Percentiles rank a stretch among this genome's conserved stretches.
Evolutionary conservation across 2,329 filamentous ascomycete species (phyloP).

Genomic region (Apiospora sp.): DNA sequence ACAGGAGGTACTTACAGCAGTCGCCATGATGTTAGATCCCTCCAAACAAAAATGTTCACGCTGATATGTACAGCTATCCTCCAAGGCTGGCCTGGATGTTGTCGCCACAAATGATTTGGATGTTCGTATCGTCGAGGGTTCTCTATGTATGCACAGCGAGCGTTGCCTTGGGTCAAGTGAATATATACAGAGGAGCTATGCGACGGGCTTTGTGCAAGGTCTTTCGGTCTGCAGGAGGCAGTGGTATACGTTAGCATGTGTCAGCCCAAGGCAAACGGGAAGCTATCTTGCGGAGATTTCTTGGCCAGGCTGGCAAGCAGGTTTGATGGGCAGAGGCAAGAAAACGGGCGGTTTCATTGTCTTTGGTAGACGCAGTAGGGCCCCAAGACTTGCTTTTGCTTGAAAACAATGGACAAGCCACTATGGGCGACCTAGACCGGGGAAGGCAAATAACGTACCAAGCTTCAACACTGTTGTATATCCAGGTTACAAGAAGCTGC

Average conservation of each 20-base stretch:
- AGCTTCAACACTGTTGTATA: slow-evolving; percentile 3
- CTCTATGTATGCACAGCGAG: slow-evolving; percentile 9
- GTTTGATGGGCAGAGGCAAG: slow-evolving; percentile 8
- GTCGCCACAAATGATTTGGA: neutral
- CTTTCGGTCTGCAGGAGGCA: neutral
- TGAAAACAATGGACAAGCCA: slow-evolving; percentile 2
- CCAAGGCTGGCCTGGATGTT: neutral
- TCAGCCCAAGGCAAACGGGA: slow-evolving; percentile 10
- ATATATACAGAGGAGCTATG: slow-evolving; percentile 13
- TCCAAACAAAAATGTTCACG: slow-evolving; percentile 1
- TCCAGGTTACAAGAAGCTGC: neutral
- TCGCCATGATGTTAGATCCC: slow-evolving; percentile 35
- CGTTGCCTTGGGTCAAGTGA: slow-evolving; percentile 2
- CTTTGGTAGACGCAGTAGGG: neutral
- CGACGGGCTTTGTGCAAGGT: slow-evolving; percentile 1
- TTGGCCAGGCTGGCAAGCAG: slow-evolving; percentile 19
- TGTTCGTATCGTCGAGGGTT: neutral
- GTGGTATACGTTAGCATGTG: slow-evolving; percentile 9
- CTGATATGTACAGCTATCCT: slow-evolving; percentile 14
- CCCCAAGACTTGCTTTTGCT: neutral
- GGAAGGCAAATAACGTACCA: slow-evolving; percentile 8
- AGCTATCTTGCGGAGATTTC: neutral
- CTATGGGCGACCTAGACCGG: neutral
- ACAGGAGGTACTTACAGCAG: slow-evolving; percentile 35
- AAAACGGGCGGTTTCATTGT: slow-evolving; percentile 13